Conservation (phyloP, 2,329 filamentous ascomycete genomes). For the Ascochyta koolunga region DNA sequence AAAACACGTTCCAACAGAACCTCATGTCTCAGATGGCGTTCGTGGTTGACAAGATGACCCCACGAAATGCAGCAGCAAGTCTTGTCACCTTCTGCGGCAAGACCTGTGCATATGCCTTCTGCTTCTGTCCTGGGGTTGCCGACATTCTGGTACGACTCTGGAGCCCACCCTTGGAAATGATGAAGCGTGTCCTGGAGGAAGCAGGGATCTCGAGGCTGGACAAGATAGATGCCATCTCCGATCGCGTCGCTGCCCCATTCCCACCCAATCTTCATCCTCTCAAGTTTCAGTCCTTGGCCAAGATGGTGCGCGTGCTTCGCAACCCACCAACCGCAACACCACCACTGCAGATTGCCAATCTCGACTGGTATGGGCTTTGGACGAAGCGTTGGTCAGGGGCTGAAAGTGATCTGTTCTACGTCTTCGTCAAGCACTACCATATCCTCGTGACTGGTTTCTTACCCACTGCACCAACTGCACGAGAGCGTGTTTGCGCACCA, state of each 20-base stretch:
- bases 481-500: conserved; percentile 70
- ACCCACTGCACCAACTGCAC: conserved; percentile 54
- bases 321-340: conserved; percentile 64
- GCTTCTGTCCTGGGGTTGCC: conserved; percentile 85
- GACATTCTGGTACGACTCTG: conserved; percentile 84
- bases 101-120: conserved; percentile 90
- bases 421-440: conserved; percentile 89
- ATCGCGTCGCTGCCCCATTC: conserved; percentile 71
- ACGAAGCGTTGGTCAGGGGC: conserved; percentile 82
- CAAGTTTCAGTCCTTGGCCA: conserved; percentile 67
- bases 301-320: conserved; percentile 64
- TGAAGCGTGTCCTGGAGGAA: conserved; percentile 74
- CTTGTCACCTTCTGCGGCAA: conserved; percentile 85
- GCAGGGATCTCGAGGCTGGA: conserved; percentile 66
- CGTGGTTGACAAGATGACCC: conserved; percentile 86
- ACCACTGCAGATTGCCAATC: conserved; percentile 71
- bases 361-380: conserved; percentile 89
- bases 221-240: conserved; percentile 56
- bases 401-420: conserved; percentile 88
- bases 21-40: conserved; percentile 82
- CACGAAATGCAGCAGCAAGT: conserved; percentile 71
- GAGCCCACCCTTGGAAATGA: conserved; percentile 70
- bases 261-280: conserved; percentile 68
- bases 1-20: conserved; percentile 84
- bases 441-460: conserved; percentile 72